A percentile compares a stretch with the other conserved stretches of the same genome.
phyloP scores from a whole-genome alignment of 1,284 basidiomycete species.

The Lignosus rhinocerotis region DNA sequence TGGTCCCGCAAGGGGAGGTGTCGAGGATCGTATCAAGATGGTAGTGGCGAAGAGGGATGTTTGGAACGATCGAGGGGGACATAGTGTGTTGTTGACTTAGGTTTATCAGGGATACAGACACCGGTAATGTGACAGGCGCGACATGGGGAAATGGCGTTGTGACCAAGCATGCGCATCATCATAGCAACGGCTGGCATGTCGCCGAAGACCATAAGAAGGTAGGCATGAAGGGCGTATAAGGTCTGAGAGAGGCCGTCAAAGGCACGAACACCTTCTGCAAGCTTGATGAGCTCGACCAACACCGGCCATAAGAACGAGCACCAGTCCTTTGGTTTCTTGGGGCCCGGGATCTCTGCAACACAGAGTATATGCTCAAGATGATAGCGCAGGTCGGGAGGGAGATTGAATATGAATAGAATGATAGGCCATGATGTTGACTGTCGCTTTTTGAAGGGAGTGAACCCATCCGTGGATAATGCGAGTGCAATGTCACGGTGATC shows the following conservation, averaged over 20 bases:
- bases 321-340: slow-evolving; percentile 40
- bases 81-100: slow-evolving; percentile 32
- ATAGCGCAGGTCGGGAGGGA: slow-evolving; percentile 36
- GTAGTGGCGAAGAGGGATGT: slow-evolving; percentile 5
- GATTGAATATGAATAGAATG: slow-evolving; percentile 41
- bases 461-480: slow-evolving; percentile 36
- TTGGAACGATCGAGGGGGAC: slow-evolving; percentile 32
- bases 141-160: slow-evolving; percentile 44
- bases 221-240: slow-evolving; percentile 32
- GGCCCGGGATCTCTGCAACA: slow-evolving; percentile 43
- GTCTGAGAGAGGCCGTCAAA: slow-evolving; percentile 30
- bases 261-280: slow-evolving; percentile 37
- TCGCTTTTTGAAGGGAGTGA: slow-evolving; percentile 35
- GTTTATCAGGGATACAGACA: slow-evolving; percentile 31
- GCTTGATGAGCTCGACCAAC: slow-evolving; percentile 37
- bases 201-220: slow-evolving; percentile 40
- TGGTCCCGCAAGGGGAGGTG: slow-evolving; percentile 42
- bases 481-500: slow-evolving; percentile 33
- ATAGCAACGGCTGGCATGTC: slow-evolving; percentile 38
- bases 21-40: slow-evolving; percentile 38
- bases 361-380: slow-evolving; percentile 34
- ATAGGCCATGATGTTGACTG: slow-evolving; percentile 43
- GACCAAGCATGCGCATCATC: slow-evolving; percentile 41
- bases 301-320: slow-evolving; percentile 43
- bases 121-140: slow-evolving; percentile 43